A percentile compares a stretch with the other conserved stretches of the same genome.
Conservation (phyloP, 2,329 filamentous ascomycete genomes). For the Mollisiaceae sp. region DNA sequence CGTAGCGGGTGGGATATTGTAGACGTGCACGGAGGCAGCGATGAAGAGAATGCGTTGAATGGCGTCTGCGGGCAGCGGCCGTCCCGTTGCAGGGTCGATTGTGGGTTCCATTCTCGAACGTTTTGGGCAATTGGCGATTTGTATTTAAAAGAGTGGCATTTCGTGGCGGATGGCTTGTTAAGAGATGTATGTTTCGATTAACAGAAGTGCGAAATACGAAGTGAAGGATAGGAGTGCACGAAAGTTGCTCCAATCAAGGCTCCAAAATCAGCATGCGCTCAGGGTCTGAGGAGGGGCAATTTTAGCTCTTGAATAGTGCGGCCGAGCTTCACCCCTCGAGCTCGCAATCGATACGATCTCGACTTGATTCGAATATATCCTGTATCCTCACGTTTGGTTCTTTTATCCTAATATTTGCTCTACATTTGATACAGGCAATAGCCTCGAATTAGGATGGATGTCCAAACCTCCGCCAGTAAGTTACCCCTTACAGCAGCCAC, state of each 20-base stretch:
- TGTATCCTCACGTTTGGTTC: not conserved
- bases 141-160: not conserved
- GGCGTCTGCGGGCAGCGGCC: conserved; percentile 71
- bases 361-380: not conserved
- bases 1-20: conserved; percentile 81
- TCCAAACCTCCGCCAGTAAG: not conserved
- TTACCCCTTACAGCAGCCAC: not conserved
- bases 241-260: conserved; percentile 3
- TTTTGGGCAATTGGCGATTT: not conserved
- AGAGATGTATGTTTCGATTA: not conserved
- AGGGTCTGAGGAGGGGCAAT: not conserved
- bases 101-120: conserved; percentile 36
- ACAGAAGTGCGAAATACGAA: not conserved
- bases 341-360: not conserved
- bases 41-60: conserved; percentile 87
- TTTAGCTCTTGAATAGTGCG: not conserved
- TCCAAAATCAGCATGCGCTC: not conserved
- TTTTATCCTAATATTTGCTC: not conserved
- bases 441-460: not conserved
- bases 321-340: not conserved
- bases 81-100: conserved; percentile 74
- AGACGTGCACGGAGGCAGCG: conserved; percentile 77
- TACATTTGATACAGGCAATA: not conserved
- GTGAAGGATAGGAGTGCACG: not conserved
- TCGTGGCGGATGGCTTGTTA: not conserved